Percentiles rank a stretch among this genome's conserved stretches.
Conservation (phyloP, 345 rosid genomes). For the Arabidopsis suecica region DNA sequence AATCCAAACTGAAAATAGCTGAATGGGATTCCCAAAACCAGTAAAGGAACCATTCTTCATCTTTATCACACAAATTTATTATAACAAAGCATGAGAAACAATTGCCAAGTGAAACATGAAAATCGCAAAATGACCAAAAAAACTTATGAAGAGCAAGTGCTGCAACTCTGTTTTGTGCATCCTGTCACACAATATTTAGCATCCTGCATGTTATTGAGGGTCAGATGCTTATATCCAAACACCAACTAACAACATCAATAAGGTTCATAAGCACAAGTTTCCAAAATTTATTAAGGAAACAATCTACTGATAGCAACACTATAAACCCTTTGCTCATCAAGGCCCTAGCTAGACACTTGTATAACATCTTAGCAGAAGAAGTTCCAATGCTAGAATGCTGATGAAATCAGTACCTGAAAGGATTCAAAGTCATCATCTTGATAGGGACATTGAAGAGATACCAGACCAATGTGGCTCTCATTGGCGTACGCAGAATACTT, state of each 20-base stretch:
- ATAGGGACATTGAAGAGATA: neutral
- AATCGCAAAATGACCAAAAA: neutral
- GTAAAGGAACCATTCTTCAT: no score
- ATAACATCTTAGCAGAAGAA: conserved; percentile 12
- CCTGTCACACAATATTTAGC: neutral
- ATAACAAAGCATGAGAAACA: neutral
- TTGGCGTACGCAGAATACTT: neutral
- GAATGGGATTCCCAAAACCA: no score
- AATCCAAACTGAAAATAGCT: no score
- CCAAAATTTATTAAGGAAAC: neutral
- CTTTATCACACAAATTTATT: no score
- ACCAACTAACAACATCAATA: neutral
- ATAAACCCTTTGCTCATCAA: neutral
- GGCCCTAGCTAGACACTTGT: neutral
- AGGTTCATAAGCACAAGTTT: neutral
- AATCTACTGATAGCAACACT: neutral
- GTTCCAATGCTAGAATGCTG: conserved; percentile 2
- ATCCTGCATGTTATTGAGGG: neutral
- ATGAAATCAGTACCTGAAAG: neutral
- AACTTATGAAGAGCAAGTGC: neutral
- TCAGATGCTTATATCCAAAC: neutral
- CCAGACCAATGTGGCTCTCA: neutral
- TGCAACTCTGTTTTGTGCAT: neutral
- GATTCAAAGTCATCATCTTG: conserved; percentile 5
- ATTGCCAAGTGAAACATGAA: neutral